These are phyloP conservation scores for Kodamaea laetipori DNA, from an alignment of 805 yeast genomes.

Conservation along the genomic window DNA sequence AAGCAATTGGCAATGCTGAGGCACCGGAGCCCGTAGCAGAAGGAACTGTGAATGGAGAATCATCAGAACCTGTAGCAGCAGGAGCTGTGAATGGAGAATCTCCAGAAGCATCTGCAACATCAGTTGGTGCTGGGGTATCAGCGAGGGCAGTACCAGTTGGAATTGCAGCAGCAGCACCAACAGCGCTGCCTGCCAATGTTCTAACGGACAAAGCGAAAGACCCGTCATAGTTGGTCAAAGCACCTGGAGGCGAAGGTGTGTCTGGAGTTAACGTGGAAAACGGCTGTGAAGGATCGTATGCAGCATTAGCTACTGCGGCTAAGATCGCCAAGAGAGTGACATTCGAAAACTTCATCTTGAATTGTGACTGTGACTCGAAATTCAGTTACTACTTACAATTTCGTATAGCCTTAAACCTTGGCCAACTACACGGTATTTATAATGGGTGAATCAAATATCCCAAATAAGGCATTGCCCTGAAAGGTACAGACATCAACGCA, in stretches of 20 bases:
- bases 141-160: background rate
- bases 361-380: no score
- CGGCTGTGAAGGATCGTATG: conserved; percentile 29
- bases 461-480: no score
- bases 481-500: background rate
- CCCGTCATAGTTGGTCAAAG: conserved; percentile 30
- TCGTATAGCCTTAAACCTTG: no score
- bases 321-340: conserved; percentile 12
- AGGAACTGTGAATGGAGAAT: conserved; percentile 17
- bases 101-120: no score
- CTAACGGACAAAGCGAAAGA: conserved; percentile 35
- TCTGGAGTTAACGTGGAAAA: conserved; percentile 37
- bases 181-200: conserved; percentile 22
- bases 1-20: conserved; percentile 10
- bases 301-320: conserved; percentile 22
- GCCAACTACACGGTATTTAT: no score
- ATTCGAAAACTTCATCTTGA: conserved; percentile 10
- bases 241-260: conserved; percentile 26
- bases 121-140: no score
- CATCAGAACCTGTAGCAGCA: no score
- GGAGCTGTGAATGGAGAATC: conserved; percentile 5
- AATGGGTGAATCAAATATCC: no score
- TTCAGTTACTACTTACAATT: no score
- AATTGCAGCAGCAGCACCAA: background rate
- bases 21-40: no score